phyloP scores from a whole-genome alignment of 495 filamentous ascomycete genomes.

The Penicillium mononematosum region DNA sequence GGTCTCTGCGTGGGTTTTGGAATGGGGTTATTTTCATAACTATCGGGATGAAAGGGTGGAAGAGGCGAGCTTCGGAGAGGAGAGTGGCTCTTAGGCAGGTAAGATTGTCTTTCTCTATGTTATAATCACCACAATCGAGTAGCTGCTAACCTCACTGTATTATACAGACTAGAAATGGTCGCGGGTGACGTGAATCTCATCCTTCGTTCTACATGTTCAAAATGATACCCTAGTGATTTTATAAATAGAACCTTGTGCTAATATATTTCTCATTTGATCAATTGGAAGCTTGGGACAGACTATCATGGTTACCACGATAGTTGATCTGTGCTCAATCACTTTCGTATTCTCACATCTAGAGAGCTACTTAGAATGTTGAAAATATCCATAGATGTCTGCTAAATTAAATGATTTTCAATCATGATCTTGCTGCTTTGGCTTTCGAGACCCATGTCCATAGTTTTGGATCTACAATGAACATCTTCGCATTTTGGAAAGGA shows the following conservation, averaged over 20 bases:
- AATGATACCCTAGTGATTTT: slow-evolving; percentile 1
- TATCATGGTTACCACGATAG: no score
- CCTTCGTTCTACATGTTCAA: neutral
- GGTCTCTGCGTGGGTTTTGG: slow-evolving; percentile 49
- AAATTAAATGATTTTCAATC: no score
- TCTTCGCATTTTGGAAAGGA: neutral
- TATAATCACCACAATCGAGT: neutral
- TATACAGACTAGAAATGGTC: neutral
- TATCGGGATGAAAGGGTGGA: slow-evolving; percentile 41
- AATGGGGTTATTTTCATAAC: slow-evolving; percentile 47
- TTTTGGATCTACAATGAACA: neutral
- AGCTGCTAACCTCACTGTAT: neutral
- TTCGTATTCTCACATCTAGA: no score
- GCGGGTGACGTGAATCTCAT: neutral
- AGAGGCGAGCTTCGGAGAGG: slow-evolving; percentile 17
- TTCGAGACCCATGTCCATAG: neutral
- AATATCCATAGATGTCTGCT: no score
- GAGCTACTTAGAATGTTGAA: no score
- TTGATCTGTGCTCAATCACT: no score
- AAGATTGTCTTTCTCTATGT: neutral
- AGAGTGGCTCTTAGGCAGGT: slow-evolving; percentile 5
- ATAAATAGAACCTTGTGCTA: neutral
- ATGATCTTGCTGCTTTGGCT: neutral
- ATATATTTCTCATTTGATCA: neutral
- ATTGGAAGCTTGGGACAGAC: no score